phyloP scores from a whole-genome alignment of 768 basidiomycete species.

The Suillus tomentosus region DNA sequence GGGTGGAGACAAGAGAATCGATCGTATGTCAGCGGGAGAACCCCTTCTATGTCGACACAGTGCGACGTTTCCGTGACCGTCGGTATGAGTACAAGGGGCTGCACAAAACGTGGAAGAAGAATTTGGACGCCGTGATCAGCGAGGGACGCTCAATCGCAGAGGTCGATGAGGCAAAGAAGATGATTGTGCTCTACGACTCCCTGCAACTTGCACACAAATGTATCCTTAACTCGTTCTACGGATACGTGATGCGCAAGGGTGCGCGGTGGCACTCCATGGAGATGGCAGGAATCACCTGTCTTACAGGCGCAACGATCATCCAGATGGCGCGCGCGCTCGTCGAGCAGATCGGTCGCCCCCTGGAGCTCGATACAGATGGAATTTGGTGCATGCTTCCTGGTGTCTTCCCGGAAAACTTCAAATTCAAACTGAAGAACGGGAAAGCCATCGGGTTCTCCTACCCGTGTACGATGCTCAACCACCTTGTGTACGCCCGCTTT shows the following conservation, averaged over 20 bases:
- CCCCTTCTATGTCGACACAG: constrained; percentile 99
- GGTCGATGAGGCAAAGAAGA: constrained; percentile 96
- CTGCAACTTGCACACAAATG: constrained; percentile 99
- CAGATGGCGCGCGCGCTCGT: constrained; percentile 98
- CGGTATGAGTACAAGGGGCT: constrained; percentile 99
- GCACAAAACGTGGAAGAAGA: constrained; percentile 99
- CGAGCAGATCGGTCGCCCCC: constrained; percentile 95
- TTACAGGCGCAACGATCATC: constrained; percentile 97
- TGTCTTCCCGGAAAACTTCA: constrained; percentile 97
- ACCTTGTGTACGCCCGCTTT: constrained; percentile 92
- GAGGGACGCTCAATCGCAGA: constrained; percentile 79
- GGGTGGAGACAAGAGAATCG: constrained; percentile 88
- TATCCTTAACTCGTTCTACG: constrained; percentile 99
- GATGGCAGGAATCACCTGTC: constrained; percentile 99
- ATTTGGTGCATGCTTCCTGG: constrained; percentile 99
- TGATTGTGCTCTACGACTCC: constrained; percentile 98
- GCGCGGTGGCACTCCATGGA: constrained; percentile 99
- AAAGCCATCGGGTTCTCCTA: constrained; percentile 91
- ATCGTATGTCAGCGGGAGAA: constrained; percentile 98
- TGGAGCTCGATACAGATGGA: constrained; percentile 97
- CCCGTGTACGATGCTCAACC: constrained; percentile 99
- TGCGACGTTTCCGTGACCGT: constrained; percentile 93
- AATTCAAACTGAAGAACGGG: constrained; percentile 85
- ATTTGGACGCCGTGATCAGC: constrained; percentile 72
- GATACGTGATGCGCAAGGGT: constrained; percentile 99